Evolutionary conservation across 208 protist genomes (phyloP), one percentile per base, ranked within the genome.

Genomic region (Naegleria gruberi): DNA sequence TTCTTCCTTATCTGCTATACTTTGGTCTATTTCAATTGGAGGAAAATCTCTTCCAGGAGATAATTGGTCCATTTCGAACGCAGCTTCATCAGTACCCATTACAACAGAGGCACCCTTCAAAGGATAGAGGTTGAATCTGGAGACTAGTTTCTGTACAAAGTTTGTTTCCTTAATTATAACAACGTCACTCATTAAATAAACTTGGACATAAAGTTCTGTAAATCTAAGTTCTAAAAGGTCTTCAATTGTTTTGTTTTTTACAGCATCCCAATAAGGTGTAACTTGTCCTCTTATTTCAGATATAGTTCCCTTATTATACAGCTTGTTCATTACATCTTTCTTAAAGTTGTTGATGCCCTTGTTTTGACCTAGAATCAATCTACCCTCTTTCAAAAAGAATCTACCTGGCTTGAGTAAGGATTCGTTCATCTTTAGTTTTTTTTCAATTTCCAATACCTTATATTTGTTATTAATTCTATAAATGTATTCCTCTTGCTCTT

Each of bases 401-500:
- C 83, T 30, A 23, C 83, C 44, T 44, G 83, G 83, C 0, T 30
- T 55, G 6, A 45, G 42, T 19, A 87, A 30, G 34, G 65, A 37
- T 42, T 87, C 83, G 42, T 10, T 46, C 83, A 87, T 55, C 42
- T 55, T 87, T 10, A 87, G 40, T 23, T 55, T 87, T 55, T 40
- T 45, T 55, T 45, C 43, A 87, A 87, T 17, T 7, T 87, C 83
- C 19, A 87, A 41, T 19, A 87, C 26, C 43, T 87, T 87, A 23
- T 87, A 55, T 19, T 87, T 87, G n/a, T 87, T 87, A 55, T 87
- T 87, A 41, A 87, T 55, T 55, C 10, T n/a, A 41, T 26, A 55
- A 5, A 47, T 55, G 30, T 55, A 42, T 41, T 87, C 26, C 0
- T 55, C n/a, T 19, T 55, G 44, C 12, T 41, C 6, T 47, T 19